These are phyloP conservation scores for Curvularia sp. DNA, from an alignment of 2,329 filamentous ascomycete genomes.

Conservation along the genomic window DNA sequence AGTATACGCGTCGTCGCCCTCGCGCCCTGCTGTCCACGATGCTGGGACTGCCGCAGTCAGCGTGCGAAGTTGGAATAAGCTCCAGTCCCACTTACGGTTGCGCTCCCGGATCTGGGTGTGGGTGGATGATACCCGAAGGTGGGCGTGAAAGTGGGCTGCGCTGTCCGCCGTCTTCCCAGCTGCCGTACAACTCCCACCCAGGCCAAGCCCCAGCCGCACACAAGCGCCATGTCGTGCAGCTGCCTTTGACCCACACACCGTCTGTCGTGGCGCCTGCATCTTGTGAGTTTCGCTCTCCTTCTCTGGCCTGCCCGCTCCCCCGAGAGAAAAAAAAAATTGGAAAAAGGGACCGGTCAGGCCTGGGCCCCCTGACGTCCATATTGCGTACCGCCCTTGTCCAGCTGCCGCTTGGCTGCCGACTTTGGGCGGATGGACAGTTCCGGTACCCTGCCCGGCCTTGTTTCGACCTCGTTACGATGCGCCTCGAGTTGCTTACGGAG, in stretches of 20 bases:
- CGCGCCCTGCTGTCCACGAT: neutral
- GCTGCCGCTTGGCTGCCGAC: constrained; percentile 3
- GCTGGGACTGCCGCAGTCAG: neutral
- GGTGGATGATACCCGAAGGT: constrained; percentile 29
- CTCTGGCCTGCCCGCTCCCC: neutral
- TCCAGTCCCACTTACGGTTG: constrained; percentile 42
- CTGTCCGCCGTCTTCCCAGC: constrained; percentile 27
- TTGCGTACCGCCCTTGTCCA: constrained; percentile 2
- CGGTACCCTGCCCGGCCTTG: constrained; percentile 7
- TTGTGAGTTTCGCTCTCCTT: constrained; percentile 24
- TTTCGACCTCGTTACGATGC: constrained; percentile 12
- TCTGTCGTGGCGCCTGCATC: constrained; percentile 18
- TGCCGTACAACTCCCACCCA: constrained; percentile 25
- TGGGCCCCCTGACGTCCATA: constrained; percentile 17
- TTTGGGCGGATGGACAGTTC: constrained; percentile 14
- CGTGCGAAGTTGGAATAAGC: constrained; percentile 40
- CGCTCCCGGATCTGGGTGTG: constrained; percentile 35
- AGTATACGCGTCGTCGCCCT: neutral
- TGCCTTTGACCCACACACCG: constrained; percentile 4
- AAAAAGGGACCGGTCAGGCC: constrained; percentile 11
- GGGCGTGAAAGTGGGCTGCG: constrained; percentile 33
- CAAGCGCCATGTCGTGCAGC: constrained; percentile 9
- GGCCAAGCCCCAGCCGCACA: constrained; percentile 10
- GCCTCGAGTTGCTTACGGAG: neutral
- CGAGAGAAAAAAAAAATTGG: neutral